Conservation (phyloP, 768 basidiomycete genomes). For the Hericium rajendrae region DNA sequence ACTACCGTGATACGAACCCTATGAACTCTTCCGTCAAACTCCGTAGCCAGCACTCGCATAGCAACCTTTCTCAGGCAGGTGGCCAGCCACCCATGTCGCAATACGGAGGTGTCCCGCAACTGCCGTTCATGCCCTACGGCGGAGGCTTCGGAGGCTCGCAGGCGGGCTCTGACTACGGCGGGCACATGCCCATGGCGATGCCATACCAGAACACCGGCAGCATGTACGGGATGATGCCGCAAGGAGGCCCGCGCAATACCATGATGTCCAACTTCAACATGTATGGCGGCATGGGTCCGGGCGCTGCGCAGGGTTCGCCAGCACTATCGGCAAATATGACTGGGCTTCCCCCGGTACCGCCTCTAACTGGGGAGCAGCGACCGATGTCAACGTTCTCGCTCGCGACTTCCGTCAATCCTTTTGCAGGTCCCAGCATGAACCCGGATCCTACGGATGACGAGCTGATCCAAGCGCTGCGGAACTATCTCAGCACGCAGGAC, state of each 20-base stretch:
- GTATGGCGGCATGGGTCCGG: slow-evolving; percentile 28
- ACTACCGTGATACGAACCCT: slow-evolving; percentile 78
- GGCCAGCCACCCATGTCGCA: slow-evolving; percentile 32
- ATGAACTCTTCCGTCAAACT: slow-evolving; percentile 47
- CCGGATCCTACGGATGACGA: slow-evolving; percentile 83
- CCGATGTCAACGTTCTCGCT: slow-evolving; percentile 85
- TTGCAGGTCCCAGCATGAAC: slow-evolving; percentile 67
- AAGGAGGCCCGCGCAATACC: slow-evolving; percentile 48
- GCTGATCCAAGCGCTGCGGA: slow-evolving; percentile 69
- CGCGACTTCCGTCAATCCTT: slow-evolving; percentile 79
- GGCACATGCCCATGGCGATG: slow-evolving; percentile 38
- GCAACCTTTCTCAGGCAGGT: slow-evolving; percentile 42
- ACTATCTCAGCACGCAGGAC: slow-evolving; percentile 86
- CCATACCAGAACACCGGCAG: slow-evolving; percentile 65
- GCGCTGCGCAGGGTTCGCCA: slow-evolving; percentile 39
- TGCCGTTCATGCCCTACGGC: slow-evolving; percentile 65
- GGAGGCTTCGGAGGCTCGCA: slow-evolving; percentile 51
- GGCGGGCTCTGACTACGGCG: slow-evolving; percentile 66
- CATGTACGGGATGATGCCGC: slow-evolving; percentile 63
- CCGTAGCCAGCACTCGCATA: slow-evolving; percentile 45
- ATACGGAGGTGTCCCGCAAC: slow-evolving; percentile 36
- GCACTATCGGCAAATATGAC: slow-evolving; percentile 36
- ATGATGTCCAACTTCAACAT: slow-evolving; percentile 65
- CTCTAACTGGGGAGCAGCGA: slow-evolving; percentile 34
- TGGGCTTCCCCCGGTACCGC: slow-evolving; percentile 41